A percentile compares a stretch with the other conserved stretches of the same genome.
Evolutionary conservation across 805 yeast genomes (phyloP).

Genomic region (Yarrowia hollandica): DNA sequence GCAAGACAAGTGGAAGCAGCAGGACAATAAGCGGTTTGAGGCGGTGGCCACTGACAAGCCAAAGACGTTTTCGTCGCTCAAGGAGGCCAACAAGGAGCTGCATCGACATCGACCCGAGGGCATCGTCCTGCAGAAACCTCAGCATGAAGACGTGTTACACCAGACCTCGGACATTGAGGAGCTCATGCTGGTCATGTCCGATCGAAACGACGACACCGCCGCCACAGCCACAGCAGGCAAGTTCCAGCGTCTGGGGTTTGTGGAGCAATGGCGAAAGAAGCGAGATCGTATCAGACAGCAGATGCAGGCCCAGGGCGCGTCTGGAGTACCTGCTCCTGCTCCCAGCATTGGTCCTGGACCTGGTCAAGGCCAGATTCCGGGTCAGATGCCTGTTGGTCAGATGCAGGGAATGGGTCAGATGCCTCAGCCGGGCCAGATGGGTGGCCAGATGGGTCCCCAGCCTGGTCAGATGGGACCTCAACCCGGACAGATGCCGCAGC

Average conservation of each 20-base stretch:
- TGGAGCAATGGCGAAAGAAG: constrained; percentile 79
- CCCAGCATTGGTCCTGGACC: constrained; percentile 19
- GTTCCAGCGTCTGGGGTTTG: constrained; percentile 82
- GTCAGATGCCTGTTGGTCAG: constrained; percentile 29
- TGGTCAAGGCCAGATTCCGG: constrained; percentile 35
- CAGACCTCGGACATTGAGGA: constrained; percentile 86
- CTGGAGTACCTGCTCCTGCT: background rate
- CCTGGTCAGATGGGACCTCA: constrained; percentile 28
- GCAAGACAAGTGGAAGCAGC: constrained; percentile 15
- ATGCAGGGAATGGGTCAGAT: constrained; percentile 20
- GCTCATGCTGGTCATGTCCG: constrained; percentile 67
- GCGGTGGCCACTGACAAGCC: constrained; percentile 37
- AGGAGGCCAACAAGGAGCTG: constrained; percentile 30
- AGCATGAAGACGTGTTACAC: constrained; percentile 72
- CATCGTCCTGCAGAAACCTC: constrained; percentile 46
- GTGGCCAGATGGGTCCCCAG: constrained; percentile 19
- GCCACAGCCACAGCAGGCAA: constrained; percentile 53
- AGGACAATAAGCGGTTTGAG: constrained; percentile 10
- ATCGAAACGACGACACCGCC: constrained; percentile 34
- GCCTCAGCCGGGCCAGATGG: constrained; percentile 4
- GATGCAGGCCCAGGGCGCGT: constrained; percentile 32
- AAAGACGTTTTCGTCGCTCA: constrained; percentile 2
- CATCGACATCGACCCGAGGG: constrained; percentile 40
- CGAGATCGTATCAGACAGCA: constrained; percentile 53
- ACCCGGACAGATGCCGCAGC: constrained; percentile 29